phyloP scores from a whole-genome alignment of 2,329 filamentous ascomycete genomes.

The Apiospora pterosperma region DNA sequence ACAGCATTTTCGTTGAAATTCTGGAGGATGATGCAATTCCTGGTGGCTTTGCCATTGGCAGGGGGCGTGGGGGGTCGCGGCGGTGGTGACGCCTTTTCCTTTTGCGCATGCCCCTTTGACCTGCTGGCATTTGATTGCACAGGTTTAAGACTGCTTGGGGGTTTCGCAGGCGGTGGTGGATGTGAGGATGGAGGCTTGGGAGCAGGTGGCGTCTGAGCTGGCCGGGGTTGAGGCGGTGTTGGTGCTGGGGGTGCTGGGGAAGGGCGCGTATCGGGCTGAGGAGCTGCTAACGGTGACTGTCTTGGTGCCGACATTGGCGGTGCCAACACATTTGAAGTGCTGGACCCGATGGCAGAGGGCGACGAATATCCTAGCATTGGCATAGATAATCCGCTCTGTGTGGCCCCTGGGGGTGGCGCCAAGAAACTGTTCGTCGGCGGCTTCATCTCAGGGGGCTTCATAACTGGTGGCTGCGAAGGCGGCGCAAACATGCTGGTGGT shows the following conservation, averaged over 20 bases:
- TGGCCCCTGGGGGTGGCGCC: slow-evolving; percentile 26
- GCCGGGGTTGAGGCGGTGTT: slow-evolving; percentile 5
- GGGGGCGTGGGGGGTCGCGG: slow-evolving; percentile 27
- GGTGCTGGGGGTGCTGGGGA: slow-evolving; percentile 12
- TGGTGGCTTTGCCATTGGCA: slow-evolving; percentile 49
- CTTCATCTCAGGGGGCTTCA: slow-evolving; percentile 26
- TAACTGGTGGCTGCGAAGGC: slow-evolving; percentile 20
- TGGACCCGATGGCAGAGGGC: slow-evolving; percentile 9
- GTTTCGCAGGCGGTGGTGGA: slow-evolving; percentile 12
- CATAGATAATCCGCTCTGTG: slow-evolving; percentile 28
- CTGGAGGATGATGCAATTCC: slow-evolving; percentile 56
- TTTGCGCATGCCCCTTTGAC: slow-evolving; percentile 17
- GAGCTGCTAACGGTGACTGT: slow-evolving; percentile 32
- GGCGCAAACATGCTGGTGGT: slow-evolving; percentile 31
- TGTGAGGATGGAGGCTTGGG: slow-evolving; percentile 5
- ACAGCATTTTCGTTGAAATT: slow-evolving; percentile 57
- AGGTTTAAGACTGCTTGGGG: slow-evolving; percentile 15
- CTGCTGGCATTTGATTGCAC: slow-evolving; percentile 19
- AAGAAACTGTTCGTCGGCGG: slow-evolving; percentile 26
- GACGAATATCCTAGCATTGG: slow-evolving; percentile 32
- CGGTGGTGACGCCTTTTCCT: slow-evolving; percentile 19
- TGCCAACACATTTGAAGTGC: slow-evolving; percentile 39
- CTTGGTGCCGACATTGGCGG: slow-evolving; percentile 39
- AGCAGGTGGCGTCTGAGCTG: slow-evolving; percentile 8
- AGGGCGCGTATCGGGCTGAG: slow-evolving; percentile 13